Percentiles rank a stretch among this genome's conserved stretches.
Evolutionary conservation across 2,329 filamentous ascomycete species (phyloP).

Genomic region (Talaromyces sp.): DNA sequence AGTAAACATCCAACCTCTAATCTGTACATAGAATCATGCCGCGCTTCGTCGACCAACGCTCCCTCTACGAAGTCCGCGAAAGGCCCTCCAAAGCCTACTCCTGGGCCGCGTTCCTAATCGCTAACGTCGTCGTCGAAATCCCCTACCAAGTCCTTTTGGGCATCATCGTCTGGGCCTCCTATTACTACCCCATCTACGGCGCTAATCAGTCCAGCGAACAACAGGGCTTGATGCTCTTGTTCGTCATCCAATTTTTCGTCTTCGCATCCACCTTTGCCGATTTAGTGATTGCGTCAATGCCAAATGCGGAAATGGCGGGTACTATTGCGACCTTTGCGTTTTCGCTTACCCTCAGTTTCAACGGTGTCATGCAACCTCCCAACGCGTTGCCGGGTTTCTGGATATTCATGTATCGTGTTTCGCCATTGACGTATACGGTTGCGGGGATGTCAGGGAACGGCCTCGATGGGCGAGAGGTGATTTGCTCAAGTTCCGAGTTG

Average conservation of each 20-base stretch:
- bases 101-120: slow-evolving; percentile 68
- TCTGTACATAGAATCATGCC: slow-evolving; percentile 49
- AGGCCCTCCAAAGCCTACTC: slow-evolving; percentile 68
- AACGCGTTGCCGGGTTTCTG: slow-evolving; percentile 65
- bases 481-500: slow-evolving; percentile 10
- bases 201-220: slow-evolving; percentile 13
- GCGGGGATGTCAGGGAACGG: slow-evolving; percentile 31
- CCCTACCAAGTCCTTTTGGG: slow-evolving; percentile 57
- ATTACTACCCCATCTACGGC: slow-evolving; percentile 49
- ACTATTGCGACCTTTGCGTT: slow-evolving; percentile 61
- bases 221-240: slow-evolving; percentile 62
- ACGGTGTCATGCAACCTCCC: slow-evolving; percentile 59
- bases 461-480: slow-evolving; percentile 8
- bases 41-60: slow-evolving; percentile 56
- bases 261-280: slow-evolving; percentile 71
- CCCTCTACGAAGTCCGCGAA: slow-evolving; percentile 60
- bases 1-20: not conserved
- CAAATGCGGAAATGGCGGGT: slow-evolving; percentile 65
- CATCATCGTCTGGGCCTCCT: slow-evolving; percentile 58
- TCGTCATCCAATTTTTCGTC: slow-evolving; percentile 64
- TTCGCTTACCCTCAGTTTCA: slow-evolving; percentile 58
- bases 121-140: slow-evolving; percentile 69
- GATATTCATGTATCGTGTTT: slow-evolving; percentile 72
- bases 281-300: slow-evolving; percentile 68
- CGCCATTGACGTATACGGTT: slow-evolving; percentile 62